phyloP scores from a whole-genome alignment of 2,329 filamentous ascomycete species.

The Talaromyces sp. region DNA sequence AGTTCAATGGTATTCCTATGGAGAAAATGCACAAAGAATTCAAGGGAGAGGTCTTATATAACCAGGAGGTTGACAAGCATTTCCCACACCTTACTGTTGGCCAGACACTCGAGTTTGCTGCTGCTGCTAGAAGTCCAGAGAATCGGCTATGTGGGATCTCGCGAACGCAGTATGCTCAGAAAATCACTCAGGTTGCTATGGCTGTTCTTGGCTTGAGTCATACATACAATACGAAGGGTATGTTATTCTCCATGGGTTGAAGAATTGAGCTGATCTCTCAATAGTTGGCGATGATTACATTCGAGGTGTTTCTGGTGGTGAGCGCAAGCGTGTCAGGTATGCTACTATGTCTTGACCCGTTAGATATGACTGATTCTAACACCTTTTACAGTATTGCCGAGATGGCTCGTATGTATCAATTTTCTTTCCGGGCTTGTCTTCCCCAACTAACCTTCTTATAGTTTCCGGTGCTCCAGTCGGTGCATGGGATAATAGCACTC shows the following conservation, averaged over 20 bases:
- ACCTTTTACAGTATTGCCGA: slow-evolving; percentile 37
- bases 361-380: slow-evolving; percentile 16
- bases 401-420: slow-evolving; percentile 34
- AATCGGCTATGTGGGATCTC: slow-evolving; percentile 43
- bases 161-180: slow-evolving; percentile 48
- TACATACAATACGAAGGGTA: slow-evolving; percentile 51
- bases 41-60: slow-evolving; percentile 44
- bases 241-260: not conserved
- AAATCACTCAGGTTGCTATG: slow-evolving; percentile 46
- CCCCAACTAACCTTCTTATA: slow-evolving; percentile 4
- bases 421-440: too few species aligned
- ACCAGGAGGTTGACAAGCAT: slow-evolving; percentile 50
- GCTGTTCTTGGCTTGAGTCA: slow-evolving; percentile 45
- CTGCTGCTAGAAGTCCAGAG: slow-evolving; percentile 54
- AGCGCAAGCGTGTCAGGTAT: slow-evolving; percentile 61
- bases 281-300: slow-evolving; percentile 58
- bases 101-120: slow-evolving; percentile 60
- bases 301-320: slow-evolving; percentile 64
- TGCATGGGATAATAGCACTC: slow-evolving; percentile 53
- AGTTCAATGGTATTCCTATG: slow-evolving; percentile 70
- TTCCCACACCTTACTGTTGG: slow-evolving; percentile 62
- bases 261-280: not conserved
- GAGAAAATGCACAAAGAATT: slow-evolving; percentile 71
- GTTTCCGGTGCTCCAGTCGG: slow-evolving; percentile 40
- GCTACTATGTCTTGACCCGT: slow-evolving; percentile 25